Percentiles rank a stretch among this genome's conserved stretches.
Conservation (phyloP, 2,329 filamentous ascomycete genomes). For the Chaetomium sp. region DNA sequence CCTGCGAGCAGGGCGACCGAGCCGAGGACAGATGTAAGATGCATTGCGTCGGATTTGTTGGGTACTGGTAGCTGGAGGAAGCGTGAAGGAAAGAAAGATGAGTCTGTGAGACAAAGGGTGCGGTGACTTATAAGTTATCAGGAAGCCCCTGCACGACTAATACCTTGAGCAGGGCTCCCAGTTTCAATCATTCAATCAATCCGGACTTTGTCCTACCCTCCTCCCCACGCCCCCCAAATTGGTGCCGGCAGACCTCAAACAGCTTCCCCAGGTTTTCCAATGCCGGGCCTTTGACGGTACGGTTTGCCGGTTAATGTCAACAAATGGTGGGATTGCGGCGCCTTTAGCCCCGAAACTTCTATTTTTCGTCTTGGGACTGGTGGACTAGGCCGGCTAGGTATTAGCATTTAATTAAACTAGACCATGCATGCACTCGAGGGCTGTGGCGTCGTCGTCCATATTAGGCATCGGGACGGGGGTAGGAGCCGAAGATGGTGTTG, state of each 20-base stretch:
- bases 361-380: neutral
- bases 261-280: constrained; percentile 6
- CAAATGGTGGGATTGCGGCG: neutral
- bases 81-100: neutral
- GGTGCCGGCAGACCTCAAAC: neutral
- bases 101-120: neutral
- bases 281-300: neutral
- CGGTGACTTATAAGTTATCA: neutral
- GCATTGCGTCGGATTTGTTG: neutral
- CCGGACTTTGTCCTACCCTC: neutral
- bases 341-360: neutral
- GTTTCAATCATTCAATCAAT: neutral
- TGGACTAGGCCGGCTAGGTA: neutral
- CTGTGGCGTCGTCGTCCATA: neutral
- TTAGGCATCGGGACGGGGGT: neutral
- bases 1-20: constrained; percentile 35
- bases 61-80: neutral
- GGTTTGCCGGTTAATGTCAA: constrained; percentile 11
- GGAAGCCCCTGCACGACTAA: neutral
- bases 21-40: constrained; percentile 35
- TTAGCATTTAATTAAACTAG: neutral
- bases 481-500: neutral
- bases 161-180: neutral
- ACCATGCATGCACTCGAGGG: neutral
- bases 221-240: neutral